phyloP scores from a whole-genome alignment of 768 basidiomycete genomes.

The Phaffia australis region DNA sequence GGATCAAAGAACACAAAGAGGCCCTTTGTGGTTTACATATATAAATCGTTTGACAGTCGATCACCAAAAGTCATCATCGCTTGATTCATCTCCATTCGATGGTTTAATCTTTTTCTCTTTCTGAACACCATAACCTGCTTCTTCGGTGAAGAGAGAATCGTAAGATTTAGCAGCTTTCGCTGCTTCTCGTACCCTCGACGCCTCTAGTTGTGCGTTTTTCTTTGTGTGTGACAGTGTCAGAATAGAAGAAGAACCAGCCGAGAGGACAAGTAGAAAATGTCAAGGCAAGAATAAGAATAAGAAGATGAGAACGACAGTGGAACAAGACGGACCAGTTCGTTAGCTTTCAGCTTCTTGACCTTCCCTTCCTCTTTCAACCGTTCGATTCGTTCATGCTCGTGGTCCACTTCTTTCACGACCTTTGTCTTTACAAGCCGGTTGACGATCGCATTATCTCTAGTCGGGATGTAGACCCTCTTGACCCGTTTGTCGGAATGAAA shows the following conservation, averaged over 20 bases:
- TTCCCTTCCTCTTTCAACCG: conserved; percentile 44
- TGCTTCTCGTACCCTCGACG: conserved; percentile 64
- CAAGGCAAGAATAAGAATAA: neutral
- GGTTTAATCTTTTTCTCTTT: neutral
- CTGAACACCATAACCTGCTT: conserved; percentile 26
- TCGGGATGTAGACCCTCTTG: conserved; percentile 58
- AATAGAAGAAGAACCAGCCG: conserved; percentile 1
- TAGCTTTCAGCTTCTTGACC: conserved; percentile 55
- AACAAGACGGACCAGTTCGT: conserved; percentile 51
- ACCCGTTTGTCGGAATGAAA: conserved; percentile 87
- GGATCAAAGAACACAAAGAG: too few relatives aligned
- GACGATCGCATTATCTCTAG: conserved; percentile 77
- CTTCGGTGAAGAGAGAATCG: conserved; percentile 59
- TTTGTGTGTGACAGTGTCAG: conserved; percentile 32
- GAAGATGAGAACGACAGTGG: neutral
- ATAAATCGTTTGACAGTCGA: too few relatives aligned
- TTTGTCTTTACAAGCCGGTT: conserved; percentile 94
- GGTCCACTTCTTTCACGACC: conserved; percentile 64
- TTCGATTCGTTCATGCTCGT: conserved; percentile 76
- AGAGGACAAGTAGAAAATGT: neutral
- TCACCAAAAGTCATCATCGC: conserved; percentile 25
- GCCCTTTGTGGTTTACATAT: too few relatives aligned
- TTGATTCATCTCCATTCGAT: neutral
- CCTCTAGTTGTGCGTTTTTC: conserved; percentile 69
- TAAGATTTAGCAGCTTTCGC: conserved; percentile 84